Percentiles rank a stretch among this genome's conserved stretches.
These are phyloP conservation scores for Stemphylium vesicarium DNA, from an alignment of 2,329 filamentous ascomycete species.

Conservation along the genomic window DNA sequence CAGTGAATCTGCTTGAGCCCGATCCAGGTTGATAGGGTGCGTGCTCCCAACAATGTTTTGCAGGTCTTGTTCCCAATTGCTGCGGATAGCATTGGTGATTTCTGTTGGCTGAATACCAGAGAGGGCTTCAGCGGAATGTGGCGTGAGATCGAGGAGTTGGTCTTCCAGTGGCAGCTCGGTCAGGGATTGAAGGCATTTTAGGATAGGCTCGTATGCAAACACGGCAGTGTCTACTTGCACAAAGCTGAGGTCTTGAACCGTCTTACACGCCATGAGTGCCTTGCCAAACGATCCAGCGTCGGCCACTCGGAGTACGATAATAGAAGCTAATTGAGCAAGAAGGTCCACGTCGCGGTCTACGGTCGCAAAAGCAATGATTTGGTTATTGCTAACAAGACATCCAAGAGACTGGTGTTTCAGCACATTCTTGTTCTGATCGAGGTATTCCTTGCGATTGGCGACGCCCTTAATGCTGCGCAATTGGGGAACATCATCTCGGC, in stretches of 20 bases:
- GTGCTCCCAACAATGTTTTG: conserved; percentile 25
- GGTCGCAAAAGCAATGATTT: conserved; percentile 66
- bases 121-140: conserved; percentile 20
- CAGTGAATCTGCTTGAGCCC: conserved; percentile 65
- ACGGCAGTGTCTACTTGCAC: conserved; percentile 68
- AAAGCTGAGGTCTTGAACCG: conserved; percentile 53
- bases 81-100: conserved; percentile 34
- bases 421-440: conserved; percentile 55
- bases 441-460: conserved; percentile 51
- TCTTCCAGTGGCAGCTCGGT: conserved; percentile 62
- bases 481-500: conserved; percentile 54
- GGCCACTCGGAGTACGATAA: conserved; percentile 60
- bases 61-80: conserved; percentile 24
- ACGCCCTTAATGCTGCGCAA: conserved; percentile 40
- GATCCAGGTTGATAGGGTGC: conserved; percentile 52
- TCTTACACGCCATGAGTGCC: conserved; percentile 50
- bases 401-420: conserved; percentile 68
- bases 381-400: conserved; percentile 60
- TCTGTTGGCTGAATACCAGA: conserved; percentile 32
- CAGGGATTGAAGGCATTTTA: conserved; percentile 65
- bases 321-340: conserved; percentile 54
- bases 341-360: conserved; percentile 60
- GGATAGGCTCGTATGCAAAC: conserved; percentile 72
- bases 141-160: conserved; percentile 54
- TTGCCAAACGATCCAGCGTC: conserved; percentile 56